These are phyloP conservation scores for Saturnispora sanitii DNA, from an alignment of 805 yeast species.

Conservation along the genomic window DNA sequence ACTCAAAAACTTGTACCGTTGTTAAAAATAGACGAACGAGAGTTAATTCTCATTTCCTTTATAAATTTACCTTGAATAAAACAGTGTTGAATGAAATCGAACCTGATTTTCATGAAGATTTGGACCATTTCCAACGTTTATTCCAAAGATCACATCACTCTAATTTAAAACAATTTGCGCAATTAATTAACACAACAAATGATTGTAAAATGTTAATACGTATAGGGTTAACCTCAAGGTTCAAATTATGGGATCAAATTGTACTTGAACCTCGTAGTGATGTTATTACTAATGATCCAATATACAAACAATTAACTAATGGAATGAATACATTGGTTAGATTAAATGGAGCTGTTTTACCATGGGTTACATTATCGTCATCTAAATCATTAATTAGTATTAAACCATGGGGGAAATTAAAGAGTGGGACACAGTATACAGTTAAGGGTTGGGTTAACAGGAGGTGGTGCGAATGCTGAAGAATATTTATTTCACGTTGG, in stretches of 20 bases:
- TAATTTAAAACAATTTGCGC: constrained; percentile 13
- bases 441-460: constrained; percentile 42
- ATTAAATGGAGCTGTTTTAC: constrained; percentile 18
- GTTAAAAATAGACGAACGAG: constrained; percentile 33
- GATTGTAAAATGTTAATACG: too few species aligned
- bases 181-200: too few species aligned
- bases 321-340: too few species aligned
- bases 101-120: constrained; percentile 24
- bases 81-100: constrained; percentile 12
- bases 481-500: too few species aligned
- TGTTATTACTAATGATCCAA: constrained; percentile 3
- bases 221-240: too few species aligned
- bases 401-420: constrained; percentile 15
- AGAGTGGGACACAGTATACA: constrained; percentile 32
- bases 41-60: constrained; percentile 39
- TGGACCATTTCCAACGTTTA: constrained; percentile 25
- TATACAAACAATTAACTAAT: constrained; percentile 13
- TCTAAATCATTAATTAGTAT: too few species aligned
- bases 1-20: too few species aligned
- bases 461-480: constrained; percentile 37
- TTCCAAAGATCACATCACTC: constrained; percentile 19
- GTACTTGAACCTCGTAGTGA: constrained; percentile 45
- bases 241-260: background rate
- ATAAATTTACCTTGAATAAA: constrained; percentile 39
- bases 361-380: constrained; percentile 25